phyloP scores from a whole-genome alignment of 2,329 filamentous ascomycete genomes.

The Pestalotiopsis sp. region DNA sequence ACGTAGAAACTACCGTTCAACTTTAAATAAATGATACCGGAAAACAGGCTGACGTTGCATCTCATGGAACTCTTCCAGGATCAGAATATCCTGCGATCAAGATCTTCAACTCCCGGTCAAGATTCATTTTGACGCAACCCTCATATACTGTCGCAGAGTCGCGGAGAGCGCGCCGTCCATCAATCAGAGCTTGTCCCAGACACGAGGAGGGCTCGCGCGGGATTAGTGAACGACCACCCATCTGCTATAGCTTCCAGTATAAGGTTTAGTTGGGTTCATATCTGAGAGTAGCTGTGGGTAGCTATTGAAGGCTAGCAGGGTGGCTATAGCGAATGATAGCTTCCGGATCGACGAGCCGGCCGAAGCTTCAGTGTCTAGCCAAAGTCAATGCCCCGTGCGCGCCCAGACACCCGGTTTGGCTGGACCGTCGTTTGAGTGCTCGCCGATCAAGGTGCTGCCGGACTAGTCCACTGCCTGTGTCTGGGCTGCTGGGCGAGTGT shows the following conservation, averaged over 20 bases:
- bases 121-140: not conserved
- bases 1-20: not conserved
- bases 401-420: not conserved
- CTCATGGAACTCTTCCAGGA: not conserved
- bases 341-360: not conserved
- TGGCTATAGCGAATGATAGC: not conserved
- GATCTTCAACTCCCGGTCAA: not conserved
- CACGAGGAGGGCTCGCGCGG: not conserved
- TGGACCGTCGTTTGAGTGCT: not conserved
- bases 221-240: not conserved
- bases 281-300: not conserved
- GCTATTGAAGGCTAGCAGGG: not conserved
- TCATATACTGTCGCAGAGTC: not conserved
- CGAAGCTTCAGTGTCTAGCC: not conserved
- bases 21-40: not conserved
- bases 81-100: not conserved
- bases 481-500: not conserved
- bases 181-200: not conserved
- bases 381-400: not conserved
- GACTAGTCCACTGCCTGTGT: not conserved
- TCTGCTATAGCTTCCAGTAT: not conserved
- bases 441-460: not conserved
- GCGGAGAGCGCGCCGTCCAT: not conserved
- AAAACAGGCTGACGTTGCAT: not conserved
- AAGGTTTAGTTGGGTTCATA: not conserved